Base-by-base conservation (phyloP, 2,329 filamentous ascomycete genomes). In the Fusarium veterinarium region DNA sequence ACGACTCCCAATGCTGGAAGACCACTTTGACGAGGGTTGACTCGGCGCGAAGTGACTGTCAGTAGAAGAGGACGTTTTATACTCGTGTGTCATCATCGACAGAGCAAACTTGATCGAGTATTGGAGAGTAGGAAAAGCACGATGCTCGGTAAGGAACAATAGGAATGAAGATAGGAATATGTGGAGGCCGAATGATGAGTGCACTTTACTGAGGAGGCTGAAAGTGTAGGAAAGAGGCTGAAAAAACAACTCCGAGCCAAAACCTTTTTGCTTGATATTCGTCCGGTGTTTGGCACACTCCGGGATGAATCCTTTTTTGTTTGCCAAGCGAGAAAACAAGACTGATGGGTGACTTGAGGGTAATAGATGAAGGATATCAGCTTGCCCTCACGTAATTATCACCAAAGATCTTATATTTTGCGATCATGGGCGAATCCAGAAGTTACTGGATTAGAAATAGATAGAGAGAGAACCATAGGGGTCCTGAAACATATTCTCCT, bases 11-110 rank as follows among this genome's bases (percentile, higher is more conserved):
- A 41, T 72, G 64, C 71, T 71, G 14, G 71, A 72, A 23, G 71
- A 74, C 71, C 71, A 74, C 67, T 40, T 64, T 38, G 71, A 72
- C 44, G 41, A 35, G 49, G 57, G 48, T 42, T 72, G 63, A 38
- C 52, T 62, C 33, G 59, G 53, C 8, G 56, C 53, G 33, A 67
- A 62, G 59, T 60, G 56, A 40, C 55, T 67, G 31, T 61, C 60
- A 35, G 64, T 57, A 42, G 56, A 64, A 44, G 61, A 60, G 40
- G 59, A 60, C 30, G 57, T 25, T 53, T 42, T 44, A 38, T 59
- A 59, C 41, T 58, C 68, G 46, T 57, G 48, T 64, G 48, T 57
- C 71, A 74, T 74, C 10, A 69, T 72, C 42, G 35, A 64, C 23
- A 57, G 56, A 48, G 49, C 14, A 48, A 61, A 40, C 41, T 49